These are phyloP conservation scores for Neurospora intermedia DNA, from an alignment of 495 filamentous ascomycete genomes.

Conservation along the genomic window DNA sequence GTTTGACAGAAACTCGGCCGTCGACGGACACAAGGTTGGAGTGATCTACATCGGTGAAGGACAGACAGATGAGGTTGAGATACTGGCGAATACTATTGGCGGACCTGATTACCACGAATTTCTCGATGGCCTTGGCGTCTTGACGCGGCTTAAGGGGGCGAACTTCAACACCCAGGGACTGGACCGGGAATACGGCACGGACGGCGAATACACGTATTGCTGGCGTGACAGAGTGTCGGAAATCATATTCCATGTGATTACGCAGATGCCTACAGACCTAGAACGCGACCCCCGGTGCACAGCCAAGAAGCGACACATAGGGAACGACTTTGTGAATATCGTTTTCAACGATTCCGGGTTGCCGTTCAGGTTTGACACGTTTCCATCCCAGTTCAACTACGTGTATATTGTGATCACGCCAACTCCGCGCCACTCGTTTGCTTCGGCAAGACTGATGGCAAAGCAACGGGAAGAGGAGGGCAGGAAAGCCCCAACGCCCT, in stretches of 20 bases:
- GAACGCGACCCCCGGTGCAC: constrained; percentile 63
- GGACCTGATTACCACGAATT: constrained; percentile 80
- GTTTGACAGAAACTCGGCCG: constrained; percentile 81
- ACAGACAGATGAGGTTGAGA: constrained; percentile 70
- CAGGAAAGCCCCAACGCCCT: constrained; percentile 34
- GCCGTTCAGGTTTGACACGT: constrained; percentile 81
- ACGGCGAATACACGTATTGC: constrained; percentile 78
- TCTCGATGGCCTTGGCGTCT: constrained; percentile 64
- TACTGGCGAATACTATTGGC: constrained; percentile 73
- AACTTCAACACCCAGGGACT: constrained; percentile 90
- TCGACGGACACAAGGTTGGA: constrained; percentile 92
- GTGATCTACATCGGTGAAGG: constrained; percentile 83
- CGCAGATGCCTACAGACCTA: constrained; percentile 88
- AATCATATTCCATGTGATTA: constrained; percentile 89
- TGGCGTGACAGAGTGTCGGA: constrained; percentile 94
- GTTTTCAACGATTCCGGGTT: constrained; percentile 91
- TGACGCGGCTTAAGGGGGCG: constrained; percentile 67
- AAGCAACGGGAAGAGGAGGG: constrained; percentile 28
- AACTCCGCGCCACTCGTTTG: constrained; percentile 55
- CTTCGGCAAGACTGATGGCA: constrained; percentile 35
- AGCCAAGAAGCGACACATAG: constrained; percentile 88
- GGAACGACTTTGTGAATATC: constrained; percentile 97
- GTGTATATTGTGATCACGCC: constrained; percentile 95
- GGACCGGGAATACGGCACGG: constrained; percentile 59
- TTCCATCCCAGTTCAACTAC: constrained; percentile 87